These are phyloP conservation scores for Calonectria multiphialidica DNA, from an alignment of 2,329 filamentous ascomycete species.

Conservation along the genomic window DNA sequence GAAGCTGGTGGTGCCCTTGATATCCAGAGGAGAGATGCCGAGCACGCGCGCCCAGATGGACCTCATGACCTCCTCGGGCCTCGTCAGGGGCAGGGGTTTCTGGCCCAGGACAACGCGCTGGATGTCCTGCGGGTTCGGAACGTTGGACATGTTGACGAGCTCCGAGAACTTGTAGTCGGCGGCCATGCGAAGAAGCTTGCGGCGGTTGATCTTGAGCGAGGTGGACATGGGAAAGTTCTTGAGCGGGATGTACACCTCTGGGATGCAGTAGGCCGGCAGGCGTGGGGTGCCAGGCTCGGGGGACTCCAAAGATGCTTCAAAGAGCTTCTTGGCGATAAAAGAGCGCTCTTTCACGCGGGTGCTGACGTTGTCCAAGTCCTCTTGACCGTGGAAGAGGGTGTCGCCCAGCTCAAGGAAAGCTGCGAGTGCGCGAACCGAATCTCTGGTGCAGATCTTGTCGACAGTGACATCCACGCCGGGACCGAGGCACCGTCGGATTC, in stretches of 20 bases:
- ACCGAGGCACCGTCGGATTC: slow-evolving; percentile 60
- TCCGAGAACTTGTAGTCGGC: slow-evolving; percentile 56
- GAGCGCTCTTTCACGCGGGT: slow-evolving; percentile 56
- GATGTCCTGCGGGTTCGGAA: slow-evolving; percentile 52
- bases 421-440: slow-evolving; percentile 56
- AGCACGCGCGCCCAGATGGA: slow-evolving; percentile 61
- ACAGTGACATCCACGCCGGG: slow-evolving; percentile 62
- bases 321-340: slow-evolving; percentile 57
- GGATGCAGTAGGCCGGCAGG: slow-evolving; percentile 58
- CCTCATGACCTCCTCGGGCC: slow-evolving; percentile 61
- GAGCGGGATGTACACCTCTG: slow-evolving; percentile 62
- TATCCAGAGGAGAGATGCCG: slow-evolving; percentile 51
- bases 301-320: slow-evolving; percentile 55
- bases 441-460: slow-evolving; percentile 60
- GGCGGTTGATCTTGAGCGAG: slow-evolving; percentile 63
- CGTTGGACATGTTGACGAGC: slow-evolving; percentile 55
- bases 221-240: slow-evolving; percentile 61
- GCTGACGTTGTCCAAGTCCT: slow-evolving; percentile 54
- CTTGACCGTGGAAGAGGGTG: slow-evolving; percentile 50
- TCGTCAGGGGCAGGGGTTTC: slow-evolving; percentile 62
- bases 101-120: slow-evolving; percentile 44
- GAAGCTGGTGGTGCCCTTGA: slow-evolving; percentile 59
- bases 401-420: slow-evolving; percentile 64
- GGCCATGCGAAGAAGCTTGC: slow-evolving; percentile 60
- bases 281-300: slow-evolving; percentile 25